Base-by-base conservation (phyloP, 352 stramenopile species). In the Phytopythium kandeliae region DNA sequence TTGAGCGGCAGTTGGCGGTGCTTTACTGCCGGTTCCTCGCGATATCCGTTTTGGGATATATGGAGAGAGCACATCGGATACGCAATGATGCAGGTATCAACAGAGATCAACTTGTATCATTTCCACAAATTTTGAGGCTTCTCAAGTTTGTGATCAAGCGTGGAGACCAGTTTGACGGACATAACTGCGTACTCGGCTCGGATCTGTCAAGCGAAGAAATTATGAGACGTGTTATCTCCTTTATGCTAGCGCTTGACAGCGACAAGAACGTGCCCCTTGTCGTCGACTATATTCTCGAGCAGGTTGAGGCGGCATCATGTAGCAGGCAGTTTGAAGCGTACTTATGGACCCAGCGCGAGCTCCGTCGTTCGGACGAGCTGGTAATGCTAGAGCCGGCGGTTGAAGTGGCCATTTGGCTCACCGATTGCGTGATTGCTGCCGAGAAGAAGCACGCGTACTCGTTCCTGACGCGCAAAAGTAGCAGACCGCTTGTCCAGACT, bases 291-390 rank as follows among this genome's bases (percentile, higher is more conserved):
- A 15, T 44, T 30, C 48, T 95, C 8, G 37, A 52, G 26, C 71
- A 95, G 35, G 41, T 96, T 0, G 85, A 94, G 42, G 41, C 51
- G 22, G 85, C 80, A 16, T 70, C 74, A 10, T 60, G 48, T 8
- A 65, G 53, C 9, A 69, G 82, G 22, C 13, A 51, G 0, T 94
- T 74, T 30, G 76, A 92, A 57, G 78, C 87, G 0, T 41, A 61
- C 24, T 31, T 92, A 21, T 97, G 87, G 89, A 94, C 83, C 0
- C 72, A 95, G 26, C 67, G 82, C 16, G 74, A 79, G 2, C 60
- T 93, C 4, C 36, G 54, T 41, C 65, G 68, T 17, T n/a, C 62
- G 8, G 86, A 96, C 48, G 53, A 51, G 8, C 59, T 51, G 2
- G 72, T 78, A 15, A 10, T 73, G 9, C 37, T 63, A n/a, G 79